A percentile compares a stretch with the other conserved stretches of the same genome.
Conservation (phyloP, 306 rosid species). For the Medicago lupulina region DNA sequence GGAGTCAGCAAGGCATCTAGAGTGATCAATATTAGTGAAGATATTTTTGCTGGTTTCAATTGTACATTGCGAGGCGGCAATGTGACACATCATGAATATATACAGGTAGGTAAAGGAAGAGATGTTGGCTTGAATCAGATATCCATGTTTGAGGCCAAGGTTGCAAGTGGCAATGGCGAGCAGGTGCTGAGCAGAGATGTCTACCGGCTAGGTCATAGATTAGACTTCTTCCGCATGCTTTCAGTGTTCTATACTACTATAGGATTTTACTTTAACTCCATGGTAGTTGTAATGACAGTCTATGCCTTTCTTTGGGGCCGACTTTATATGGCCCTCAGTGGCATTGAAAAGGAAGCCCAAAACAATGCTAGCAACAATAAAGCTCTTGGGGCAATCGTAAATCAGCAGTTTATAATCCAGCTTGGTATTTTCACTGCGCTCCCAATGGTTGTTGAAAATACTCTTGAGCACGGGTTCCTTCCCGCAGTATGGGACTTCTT, state of each 20-base stretch:
- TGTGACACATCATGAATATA: constrained; percentile 96
- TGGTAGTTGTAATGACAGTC: constrained; percentile 75
- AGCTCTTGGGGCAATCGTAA: constrained; percentile 81
- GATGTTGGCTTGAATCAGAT: constrained; percentile 96
- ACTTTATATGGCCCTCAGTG: constrained; percentile 92
- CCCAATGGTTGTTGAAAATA: constrained; percentile 90
- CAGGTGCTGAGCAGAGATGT: constrained; percentile 94
- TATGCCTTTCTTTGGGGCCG: constrained; percentile 94
- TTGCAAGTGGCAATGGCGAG: constrained; percentile 96
- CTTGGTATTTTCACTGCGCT: constrained; percentile 90
- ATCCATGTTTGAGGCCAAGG: constrained; percentile 95
- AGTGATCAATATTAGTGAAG: constrained; percentile 95
- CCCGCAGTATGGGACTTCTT: constrained; percentile 83
- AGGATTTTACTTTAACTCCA: constrained; percentile 80
- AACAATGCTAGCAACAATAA: constrained; percentile 53
- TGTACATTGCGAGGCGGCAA: constrained; percentile 95
- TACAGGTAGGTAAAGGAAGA: constrained; percentile 97
- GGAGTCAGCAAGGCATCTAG: constrained; percentile 95
- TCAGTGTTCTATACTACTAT: constrained; percentile 86
- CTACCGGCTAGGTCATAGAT: constrained; percentile 91
- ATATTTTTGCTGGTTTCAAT: constrained; percentile 95
- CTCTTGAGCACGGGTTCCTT: constrained; percentile 93
- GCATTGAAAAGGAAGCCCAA: constrained; percentile 59
- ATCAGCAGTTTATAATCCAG: constrained; percentile 92
- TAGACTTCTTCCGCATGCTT: constrained; percentile 98